Conservation (phyloP, 2,329 filamentous ascomycete genomes). For the Ophiostoma sp. region DNA sequence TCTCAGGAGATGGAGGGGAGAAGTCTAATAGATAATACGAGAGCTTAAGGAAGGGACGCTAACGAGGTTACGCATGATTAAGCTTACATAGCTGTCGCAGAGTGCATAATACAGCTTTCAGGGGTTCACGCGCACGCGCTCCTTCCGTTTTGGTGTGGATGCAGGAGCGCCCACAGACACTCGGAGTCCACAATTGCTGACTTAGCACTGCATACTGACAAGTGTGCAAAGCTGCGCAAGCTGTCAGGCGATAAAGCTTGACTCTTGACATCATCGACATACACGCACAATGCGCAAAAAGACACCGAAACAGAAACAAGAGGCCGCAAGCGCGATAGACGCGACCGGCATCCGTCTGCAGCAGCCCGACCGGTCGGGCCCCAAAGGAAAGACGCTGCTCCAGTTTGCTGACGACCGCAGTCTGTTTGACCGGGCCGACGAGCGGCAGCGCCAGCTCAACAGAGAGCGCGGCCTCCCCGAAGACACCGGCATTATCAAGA, state of each 20-base stretch:
- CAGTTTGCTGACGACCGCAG: constrained; percentile 62
- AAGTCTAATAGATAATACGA: neutral
- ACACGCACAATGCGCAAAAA: constrained; percentile 19
- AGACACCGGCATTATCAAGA: neutral
- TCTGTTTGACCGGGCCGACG: constrained; percentile 48
- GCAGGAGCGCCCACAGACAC: neutral
- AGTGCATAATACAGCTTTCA: constrained; percentile 10
- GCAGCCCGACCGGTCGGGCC: constrained; percentile 63
- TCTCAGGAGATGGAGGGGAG: neutral
- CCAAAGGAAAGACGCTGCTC: constrained; percentile 61
- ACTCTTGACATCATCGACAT: neutral
- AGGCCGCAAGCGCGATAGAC: constrained; percentile 46
- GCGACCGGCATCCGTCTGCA: constrained; percentile 53
- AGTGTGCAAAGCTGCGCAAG: neutral
- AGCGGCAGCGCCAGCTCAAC: constrained; percentile 36
- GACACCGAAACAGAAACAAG: constrained; percentile 14
- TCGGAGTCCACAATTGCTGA: constrained; percentile 10
- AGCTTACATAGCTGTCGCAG: constrained; percentile 11
- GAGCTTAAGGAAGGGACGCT: constrained; percentile 2
- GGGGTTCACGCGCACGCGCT: constrained; percentile 16
- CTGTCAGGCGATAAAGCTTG: neutral
- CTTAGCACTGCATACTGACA: neutral
- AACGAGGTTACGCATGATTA: constrained; percentile 13
- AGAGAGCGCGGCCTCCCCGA: constrained; percentile 27
- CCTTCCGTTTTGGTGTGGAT: constrained; percentile 18